Base-by-base conservation (phyloP, 176 grass and related monocot genomes). In the Aegilops bicornis region DNA sequence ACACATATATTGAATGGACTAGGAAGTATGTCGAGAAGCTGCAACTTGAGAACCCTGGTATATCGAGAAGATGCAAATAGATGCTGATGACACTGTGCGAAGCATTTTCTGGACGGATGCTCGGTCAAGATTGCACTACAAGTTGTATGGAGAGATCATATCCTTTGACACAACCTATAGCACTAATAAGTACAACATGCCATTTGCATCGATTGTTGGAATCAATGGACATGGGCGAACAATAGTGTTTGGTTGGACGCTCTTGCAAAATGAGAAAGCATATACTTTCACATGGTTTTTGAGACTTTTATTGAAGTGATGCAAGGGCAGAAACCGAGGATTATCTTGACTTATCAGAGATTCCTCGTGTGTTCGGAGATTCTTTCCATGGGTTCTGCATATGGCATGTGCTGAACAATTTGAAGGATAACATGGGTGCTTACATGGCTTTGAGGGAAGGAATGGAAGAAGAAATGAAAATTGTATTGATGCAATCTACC, bases 391-490 rank as follows among this genome's bases (percentile, higher is more conserved):
- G 63, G 15, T 78, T 69, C 27, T 81, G 74, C 67, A 78, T 79
- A 20, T 89, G 87, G 87, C 81, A 89, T 84, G 54, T 84, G 8
- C 27, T 84, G 42, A 82, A 52, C 20, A 48, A 78, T 35, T 20
- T 61, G 42, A 59, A 20, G 20, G 79, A 65, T 4, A 67, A 84
- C 42, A 31, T 83, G 29, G 61, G 62, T 11, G 37, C 37, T 5
- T 83, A 64, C 37, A 69, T 78, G 30, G 52, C 25, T 32, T 33
- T 79, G 7, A 32, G 32, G 20, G 19, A 37, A 17, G 47, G 27
- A 5, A 68, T 83, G 75, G 71, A 37, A 15, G 37, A 39, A 39
- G 71, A 84, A 10, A 8, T 83, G 24, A 16, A 14, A 61, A 1
- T 7, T 23, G 47, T 76, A 10, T 22, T 82, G 29, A 77, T 36